Evolutionary conservation across 1,284 basidiomycete species (phyloP).

Genomic region (Ustilago trichophora): DNA sequence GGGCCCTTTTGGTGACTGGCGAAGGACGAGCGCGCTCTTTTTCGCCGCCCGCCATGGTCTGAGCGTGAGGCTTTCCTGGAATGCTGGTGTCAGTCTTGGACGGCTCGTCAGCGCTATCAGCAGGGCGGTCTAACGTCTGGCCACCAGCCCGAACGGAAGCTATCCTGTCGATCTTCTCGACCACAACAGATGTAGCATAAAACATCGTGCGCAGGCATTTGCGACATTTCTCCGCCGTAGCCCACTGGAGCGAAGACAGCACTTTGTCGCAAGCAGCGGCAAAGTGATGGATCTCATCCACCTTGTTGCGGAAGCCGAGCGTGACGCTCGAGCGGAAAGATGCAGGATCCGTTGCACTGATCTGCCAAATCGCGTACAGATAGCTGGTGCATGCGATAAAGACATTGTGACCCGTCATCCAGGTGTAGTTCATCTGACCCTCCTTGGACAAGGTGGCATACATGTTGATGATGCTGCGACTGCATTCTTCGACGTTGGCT

Average conservation of each 20-base stretch:
- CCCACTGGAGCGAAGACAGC: constrained; percentile 43
- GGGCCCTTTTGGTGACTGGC: constrained; percentile 1
- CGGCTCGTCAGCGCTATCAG: background rate
- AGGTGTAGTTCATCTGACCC: constrained; percentile 49
- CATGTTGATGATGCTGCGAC: constrained; percentile 52
- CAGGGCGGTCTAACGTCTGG: background rate
- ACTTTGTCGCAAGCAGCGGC: constrained; percentile 45
- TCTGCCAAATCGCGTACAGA: constrained; percentile 47
- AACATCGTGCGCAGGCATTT: constrained; percentile 49
- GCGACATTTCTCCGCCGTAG: constrained; percentile 45
- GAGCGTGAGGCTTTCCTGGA: background rate
- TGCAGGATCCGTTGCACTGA: constrained; percentile 37
- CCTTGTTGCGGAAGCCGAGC: constrained; percentile 38
- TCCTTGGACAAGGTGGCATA: constrained; percentile 46
- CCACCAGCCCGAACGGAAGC: constrained; percentile 4
- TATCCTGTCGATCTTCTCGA: constrained; percentile 45
- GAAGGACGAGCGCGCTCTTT: background rate
- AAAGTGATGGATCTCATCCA: constrained; percentile 48
- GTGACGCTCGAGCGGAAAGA: constrained; percentile 35
- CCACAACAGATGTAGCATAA: constrained; percentile 37
- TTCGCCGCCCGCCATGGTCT: background rate
- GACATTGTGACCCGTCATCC: constrained; percentile 51
- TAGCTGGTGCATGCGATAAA: constrained; percentile 45
- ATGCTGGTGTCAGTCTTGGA: background rate
- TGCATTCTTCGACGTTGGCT: constrained; percentile 45